Evolutionary conservation across 768 basidiomycete species (phyloP).

Genomic region (Gloeophyllum trabeum): DNA sequence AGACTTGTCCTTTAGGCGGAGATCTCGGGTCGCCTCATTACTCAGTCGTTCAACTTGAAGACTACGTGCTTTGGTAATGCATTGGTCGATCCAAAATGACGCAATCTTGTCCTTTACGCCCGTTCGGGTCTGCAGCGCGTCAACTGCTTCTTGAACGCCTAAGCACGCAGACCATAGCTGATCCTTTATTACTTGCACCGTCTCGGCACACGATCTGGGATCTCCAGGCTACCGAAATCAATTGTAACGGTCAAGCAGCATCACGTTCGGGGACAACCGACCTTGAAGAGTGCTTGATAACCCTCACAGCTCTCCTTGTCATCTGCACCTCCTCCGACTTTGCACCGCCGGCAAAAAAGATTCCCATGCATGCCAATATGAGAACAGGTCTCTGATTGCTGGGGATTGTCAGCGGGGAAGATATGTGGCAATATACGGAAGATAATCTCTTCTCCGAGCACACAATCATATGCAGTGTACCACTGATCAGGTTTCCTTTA

Average conservation of each 20-base stretch:
- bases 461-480: conserved; percentile 16
- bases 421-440: conserved; percentile 12
- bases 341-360: conserved; percentile 5
- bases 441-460: conserved; percentile 12
- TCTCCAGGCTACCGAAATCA: conserved; percentile 5
- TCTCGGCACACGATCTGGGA: conserved; percentile 5
- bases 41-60: conserved; percentile 4
- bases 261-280: background rate
- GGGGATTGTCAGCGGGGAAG: conserved; percentile 10
- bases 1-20: background rate
- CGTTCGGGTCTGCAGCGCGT: conserved; percentile 10
- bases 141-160: conserved; percentile 7
- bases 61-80: background rate
- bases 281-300: no score
- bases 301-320: no score
- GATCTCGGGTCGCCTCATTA: background rate
- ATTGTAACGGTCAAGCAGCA: background rate
- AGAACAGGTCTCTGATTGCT: conserved; percentile 8
- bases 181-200: conserved; percentile 2
- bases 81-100: conserved; percentile 17
- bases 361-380: conserved; percentile 8
- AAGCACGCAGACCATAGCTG: conserved; percentile 10
- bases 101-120: conserved; percentile 21
- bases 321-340: no score
- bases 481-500: conserved; percentile 17